These are phyloP conservation scores for Pseudocercospora vitis DNA, from an alignment of 2,329 filamentous ascomycete species.

Conservation along the genomic window DNA sequence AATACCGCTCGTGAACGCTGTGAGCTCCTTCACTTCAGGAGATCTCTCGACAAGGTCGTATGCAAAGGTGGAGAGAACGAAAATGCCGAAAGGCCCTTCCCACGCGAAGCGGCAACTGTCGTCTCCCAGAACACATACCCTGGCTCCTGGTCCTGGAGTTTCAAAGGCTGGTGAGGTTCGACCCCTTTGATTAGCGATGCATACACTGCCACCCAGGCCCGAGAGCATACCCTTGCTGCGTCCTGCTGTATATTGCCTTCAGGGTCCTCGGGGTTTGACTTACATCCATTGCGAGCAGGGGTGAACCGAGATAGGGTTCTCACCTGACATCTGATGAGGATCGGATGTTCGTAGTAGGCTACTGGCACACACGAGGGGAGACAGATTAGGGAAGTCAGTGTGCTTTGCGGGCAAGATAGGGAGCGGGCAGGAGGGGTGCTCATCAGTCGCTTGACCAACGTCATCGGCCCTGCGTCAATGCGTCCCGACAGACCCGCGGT, in stretches of 20 bases:
- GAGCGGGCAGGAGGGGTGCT: too few relatives aligned
- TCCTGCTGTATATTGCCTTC: conserved; percentile 1
- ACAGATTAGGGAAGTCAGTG: background rate
- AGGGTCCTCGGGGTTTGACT: background rate
- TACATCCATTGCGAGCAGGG: background rate
- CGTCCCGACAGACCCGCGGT: background rate
- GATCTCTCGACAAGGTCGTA: too few relatives aligned
- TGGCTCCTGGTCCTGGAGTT: too few relatives aligned
- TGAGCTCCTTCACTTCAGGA: too few relatives aligned
- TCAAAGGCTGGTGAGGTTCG: too few relatives aligned
- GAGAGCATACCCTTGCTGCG: background rate
- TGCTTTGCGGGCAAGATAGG: too few relatives aligned
- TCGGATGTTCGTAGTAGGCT: background rate
- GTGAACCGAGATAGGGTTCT: background rate
- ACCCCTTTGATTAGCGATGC: too few relatives aligned
- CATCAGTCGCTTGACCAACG: too few relatives aligned
- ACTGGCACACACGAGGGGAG: background rate
- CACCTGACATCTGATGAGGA: background rate
- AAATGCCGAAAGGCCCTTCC: background rate
- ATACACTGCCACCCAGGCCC: background rate
- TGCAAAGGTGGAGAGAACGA: too few relatives aligned
- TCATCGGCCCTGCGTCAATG: background rate
- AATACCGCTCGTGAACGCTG: too few relatives aligned
- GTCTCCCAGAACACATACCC: too few relatives aligned
- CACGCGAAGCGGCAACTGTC: background rate